Base-by-base conservation (phyloP, 2,329 filamentous ascomycete genomes). In the Drechslerella coelobrocha region DNA sequence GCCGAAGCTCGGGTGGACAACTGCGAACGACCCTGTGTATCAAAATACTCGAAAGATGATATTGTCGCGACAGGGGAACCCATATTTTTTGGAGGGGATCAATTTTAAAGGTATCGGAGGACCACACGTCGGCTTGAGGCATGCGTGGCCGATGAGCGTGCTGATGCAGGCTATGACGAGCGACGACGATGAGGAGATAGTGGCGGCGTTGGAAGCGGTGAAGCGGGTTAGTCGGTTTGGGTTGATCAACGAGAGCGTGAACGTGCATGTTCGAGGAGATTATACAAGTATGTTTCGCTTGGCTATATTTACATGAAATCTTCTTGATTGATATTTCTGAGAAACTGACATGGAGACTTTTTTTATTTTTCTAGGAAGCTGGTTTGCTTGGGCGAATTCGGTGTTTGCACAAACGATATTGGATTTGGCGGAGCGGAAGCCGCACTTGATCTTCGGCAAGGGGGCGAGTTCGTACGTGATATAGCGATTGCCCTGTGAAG, bases 341-440 rank as follows among this genome's bases (percentile, higher is more conserved):
- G n/a, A n/a, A n/a, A n/a, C n/a, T n/a, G n/a, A n/a, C n/a, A n/a
- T n/a, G n/a, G n/a, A n/a, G n/a, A n/a, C n/a, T n/a, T n/a, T n/a
- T n/a, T n/a, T n/a, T n/a, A n/a, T n/a, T n/a, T n/a, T n/a, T n/a
- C n/a, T 68, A 85, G 84, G 86, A 73, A 91, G 89, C 77, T 97
- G 93, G 93, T 97, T 97, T 78, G 91, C 93, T 1, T 97, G 92
- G 94, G 94, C 94, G 9, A 99, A 99, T 75, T 94, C 91, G 0
- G 91, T 99, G 9, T 97, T 96, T 80, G 92, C 93, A 12, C 88
- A 91, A 78, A 96, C 92, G 0, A 91, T 99, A 48, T 81, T 99
- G 55, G 91, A 97, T 81, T 78, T 99, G 56, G 94, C 92, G 0
- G 88, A 89, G 79, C 83, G 93, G 78, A 96, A 96, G 79, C 94